phyloP scores from a whole-genome alignment of 495 filamentous ascomycete genomes.

The Lophiotrema nucula region DNA sequence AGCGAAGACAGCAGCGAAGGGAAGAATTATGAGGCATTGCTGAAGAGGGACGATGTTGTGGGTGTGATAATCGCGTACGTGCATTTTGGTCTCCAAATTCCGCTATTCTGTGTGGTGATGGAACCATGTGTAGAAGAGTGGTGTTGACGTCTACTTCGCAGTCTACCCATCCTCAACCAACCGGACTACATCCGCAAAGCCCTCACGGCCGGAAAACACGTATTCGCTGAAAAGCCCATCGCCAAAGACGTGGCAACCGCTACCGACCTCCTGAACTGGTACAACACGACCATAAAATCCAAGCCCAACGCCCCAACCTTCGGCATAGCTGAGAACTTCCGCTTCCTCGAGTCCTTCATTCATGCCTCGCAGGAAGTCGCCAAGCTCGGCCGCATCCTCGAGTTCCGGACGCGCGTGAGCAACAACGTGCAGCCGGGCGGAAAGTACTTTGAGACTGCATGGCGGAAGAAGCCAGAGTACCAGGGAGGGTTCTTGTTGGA shows the following conservation, averaged over 20 bases:
- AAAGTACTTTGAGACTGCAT: slow-evolving; percentile 64
- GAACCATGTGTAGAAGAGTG: no score
- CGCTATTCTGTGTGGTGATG: no score
- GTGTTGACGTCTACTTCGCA: no score
- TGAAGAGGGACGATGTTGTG: slow-evolving; percentile 62
- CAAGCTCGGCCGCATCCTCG: slow-evolving; percentile 61
- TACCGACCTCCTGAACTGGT: slow-evolving; percentile 61
- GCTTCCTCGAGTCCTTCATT: slow-evolving; percentile 59
- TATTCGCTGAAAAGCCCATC: slow-evolving; percentile 80
- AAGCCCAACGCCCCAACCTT: slow-evolving; percentile 52
- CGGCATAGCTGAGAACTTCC: slow-evolving; percentile 74
- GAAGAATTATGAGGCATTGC: slow-evolving; percentile 58
- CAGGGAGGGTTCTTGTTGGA: slow-evolving; percentile 80
- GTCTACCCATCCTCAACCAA: slow-evolving; percentile 61
- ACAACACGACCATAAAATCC: slow-evolving; percentile 45
- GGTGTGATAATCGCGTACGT: slow-evolving; percentile 67
- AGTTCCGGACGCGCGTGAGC: slow-evolving; percentile 60
- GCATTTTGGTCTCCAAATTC: not conserved
- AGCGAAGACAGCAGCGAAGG: slow-evolving; percentile 60
- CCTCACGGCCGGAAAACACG: slow-evolving; percentile 71
- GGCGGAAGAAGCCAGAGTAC: slow-evolving; percentile 69
- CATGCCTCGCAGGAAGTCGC: slow-evolving; percentile 58
- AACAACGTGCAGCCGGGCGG: slow-evolving; percentile 54
- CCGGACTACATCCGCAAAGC: slow-evolving; percentile 59
- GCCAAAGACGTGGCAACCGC: slow-evolving; percentile 65